A percentile compares a stretch with the other conserved stretches of the same genome.
Evolutionary conservation across 2,329 filamentous ascomycete genomes (phyloP).

Genomic region (Hypoxylon sp.): DNA sequence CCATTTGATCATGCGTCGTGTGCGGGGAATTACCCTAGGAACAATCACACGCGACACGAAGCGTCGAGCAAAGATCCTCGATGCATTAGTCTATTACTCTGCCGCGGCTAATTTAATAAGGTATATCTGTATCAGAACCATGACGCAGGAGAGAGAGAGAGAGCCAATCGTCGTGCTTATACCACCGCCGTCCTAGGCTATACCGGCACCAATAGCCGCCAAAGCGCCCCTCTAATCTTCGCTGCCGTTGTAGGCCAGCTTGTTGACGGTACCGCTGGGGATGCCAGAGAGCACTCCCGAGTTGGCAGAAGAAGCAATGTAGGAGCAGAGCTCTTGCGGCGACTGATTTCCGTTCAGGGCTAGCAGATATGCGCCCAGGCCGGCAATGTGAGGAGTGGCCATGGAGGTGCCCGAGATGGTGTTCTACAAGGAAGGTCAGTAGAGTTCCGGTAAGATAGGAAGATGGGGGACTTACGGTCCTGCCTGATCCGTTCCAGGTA

Average conservation of each 20-base stretch:
- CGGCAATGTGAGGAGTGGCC: conserved; percentile 67
- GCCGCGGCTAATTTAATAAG: conserved; percentile 31
- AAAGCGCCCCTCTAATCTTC: background rate
- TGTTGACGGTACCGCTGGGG: conserved; percentile 48
- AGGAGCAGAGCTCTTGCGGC: conserved; percentile 53
- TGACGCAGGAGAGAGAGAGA: background rate
- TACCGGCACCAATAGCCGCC: conserved; percentile 27
- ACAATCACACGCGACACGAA: background rate
- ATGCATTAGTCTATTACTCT: conserved; percentile 21
- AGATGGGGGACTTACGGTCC: conserved; percentile 33
- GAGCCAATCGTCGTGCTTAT: conserved; percentile 12
- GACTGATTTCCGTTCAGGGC: conserved; percentile 50
- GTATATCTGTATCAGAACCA: conserved; percentile 6
- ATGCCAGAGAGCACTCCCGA: conserved; percentile 49
- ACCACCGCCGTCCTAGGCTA: conserved; percentile 29
- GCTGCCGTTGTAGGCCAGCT: conserved; percentile 47
- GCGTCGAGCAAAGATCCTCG: conserved; percentile 5
- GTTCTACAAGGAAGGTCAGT: conserved; percentile 46
- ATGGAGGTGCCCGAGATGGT: conserved; percentile 67
- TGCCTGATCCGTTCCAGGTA: conserved; percentile 51
- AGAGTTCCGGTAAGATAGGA: background rate
- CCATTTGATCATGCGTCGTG: conserved; percentile 7
- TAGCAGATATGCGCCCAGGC: conserved; percentile 66
- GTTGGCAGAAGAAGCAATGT: conserved; percentile 52
- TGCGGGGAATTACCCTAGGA: conserved; percentile 17